Percentiles rank a stretch among this genome's conserved stretches.
These are phyloP conservation scores for Aphanomyces invadans DNA, from an alignment of 352 stramenopile species.

Conservation along the genomic window DNA sequence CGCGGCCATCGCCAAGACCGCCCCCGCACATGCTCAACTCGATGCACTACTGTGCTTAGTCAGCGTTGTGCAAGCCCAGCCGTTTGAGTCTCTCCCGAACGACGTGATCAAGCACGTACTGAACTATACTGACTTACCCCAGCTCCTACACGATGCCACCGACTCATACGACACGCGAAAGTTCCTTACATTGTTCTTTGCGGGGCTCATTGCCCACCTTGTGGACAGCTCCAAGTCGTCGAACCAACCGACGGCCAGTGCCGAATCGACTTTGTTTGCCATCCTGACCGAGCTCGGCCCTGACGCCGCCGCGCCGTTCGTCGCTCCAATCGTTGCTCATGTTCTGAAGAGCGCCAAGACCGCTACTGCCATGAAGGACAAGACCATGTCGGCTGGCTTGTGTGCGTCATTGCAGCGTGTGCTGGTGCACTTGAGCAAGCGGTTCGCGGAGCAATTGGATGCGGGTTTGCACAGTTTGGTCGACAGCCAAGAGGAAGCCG, in stretches of 20 bases:
- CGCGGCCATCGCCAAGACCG: conserved; percentile 38
- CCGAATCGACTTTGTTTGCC: conserved; percentile 34
- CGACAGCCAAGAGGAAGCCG: background rate
- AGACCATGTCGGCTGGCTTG: background rate
- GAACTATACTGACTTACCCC: conserved; percentile 60
- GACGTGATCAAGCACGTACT: conserved; percentile 61
- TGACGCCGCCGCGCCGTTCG: conserved; percentile 35
- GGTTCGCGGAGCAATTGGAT: conserved; percentile 15
- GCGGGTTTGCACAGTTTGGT: conserved; percentile 11
- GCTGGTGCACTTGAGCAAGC: conserved; percentile 8
- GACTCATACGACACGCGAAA: conserved; percentile 62
- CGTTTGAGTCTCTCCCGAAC: conserved; percentile 13
- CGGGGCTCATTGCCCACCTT: conserved; percentile 33
- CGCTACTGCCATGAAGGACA: background rate
- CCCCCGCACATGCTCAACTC: conserved; percentile 35
- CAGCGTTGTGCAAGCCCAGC: conserved; percentile 20
- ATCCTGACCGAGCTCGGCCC: conserved; percentile 38
- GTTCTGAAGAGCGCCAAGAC: conserved; percentile 42
- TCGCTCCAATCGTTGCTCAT: conserved; percentile 40
- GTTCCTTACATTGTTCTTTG: conserved; percentile 51
- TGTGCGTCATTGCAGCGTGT: background rate
- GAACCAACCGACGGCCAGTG: conserved; percentile 29
- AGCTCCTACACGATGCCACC: conserved; percentile 53
- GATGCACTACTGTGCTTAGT: conserved; percentile 19
- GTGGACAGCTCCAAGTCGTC: conserved; percentile 21